Percentiles rank a stretch among this genome's conserved stretches.
Conservation (phyloP, 768 basidiomycete species). For the Boletus vinaceobasis region DNA sequence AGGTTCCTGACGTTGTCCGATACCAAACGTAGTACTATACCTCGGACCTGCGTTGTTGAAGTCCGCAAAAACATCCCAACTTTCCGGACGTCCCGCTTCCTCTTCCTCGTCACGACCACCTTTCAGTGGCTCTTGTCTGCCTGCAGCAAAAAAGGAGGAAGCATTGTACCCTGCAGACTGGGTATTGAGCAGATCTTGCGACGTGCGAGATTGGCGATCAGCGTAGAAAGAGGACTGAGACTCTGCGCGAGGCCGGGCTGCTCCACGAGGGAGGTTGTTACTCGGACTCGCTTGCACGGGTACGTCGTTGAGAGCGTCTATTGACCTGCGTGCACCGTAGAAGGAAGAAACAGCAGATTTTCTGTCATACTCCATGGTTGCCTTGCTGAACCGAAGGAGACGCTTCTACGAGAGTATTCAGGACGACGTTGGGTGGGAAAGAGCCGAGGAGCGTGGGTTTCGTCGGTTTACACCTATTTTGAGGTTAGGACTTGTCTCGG, state of each 20-base stretch:
- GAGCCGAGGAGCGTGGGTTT: not conserved
- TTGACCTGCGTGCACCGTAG: slow-evolving; percentile 62
- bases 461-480: slow-evolving; percentile 2
- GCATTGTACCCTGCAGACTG: slow-evolving; percentile 74
- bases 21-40: slow-evolving; percentile 63
- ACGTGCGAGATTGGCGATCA: slow-evolving; percentile 36
- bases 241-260: slow-evolving; percentile 54
- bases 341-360: slow-evolving; percentile 80
- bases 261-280: slow-evolving; percentile 24
- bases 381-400: slow-evolving; percentile 3
- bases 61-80: slow-evolving; percentile 84
- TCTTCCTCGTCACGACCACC: slow-evolving; percentile 74
- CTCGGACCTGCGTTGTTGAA: slow-evolving; percentile 84
- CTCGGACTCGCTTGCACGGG: slow-evolving; percentile 26
- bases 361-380: slow-evolving; percentile 68
- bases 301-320: slow-evolving; percentile 57
- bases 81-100: slow-evolving; percentile 37
- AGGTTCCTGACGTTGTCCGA: slow-evolving; percentile 36
- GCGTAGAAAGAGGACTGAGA: slow-evolving; percentile 69
- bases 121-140: slow-evolving; percentile 73
- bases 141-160: slow-evolving; percentile 62
- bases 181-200: slow-evolving; percentile 45
- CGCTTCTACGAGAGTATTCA: not conserved
- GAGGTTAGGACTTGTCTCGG: slow-evolving; percentile 26
- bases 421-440: slow-evolving; percentile 11